Conservation (phyloP, 805 yeast species). For the Barnettozyma californica region DNA sequence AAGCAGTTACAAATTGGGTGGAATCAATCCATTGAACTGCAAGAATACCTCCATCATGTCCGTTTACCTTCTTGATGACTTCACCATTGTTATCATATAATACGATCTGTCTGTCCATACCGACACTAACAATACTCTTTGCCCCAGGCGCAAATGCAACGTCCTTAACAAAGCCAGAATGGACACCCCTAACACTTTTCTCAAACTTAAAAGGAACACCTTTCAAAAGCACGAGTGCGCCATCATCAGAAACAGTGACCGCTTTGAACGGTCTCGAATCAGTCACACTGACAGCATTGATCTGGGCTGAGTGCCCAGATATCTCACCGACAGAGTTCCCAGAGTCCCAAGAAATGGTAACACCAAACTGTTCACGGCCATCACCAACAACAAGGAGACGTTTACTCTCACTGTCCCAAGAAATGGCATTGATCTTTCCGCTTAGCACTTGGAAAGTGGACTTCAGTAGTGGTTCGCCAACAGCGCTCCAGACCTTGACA, state of each 20-base stretch:
- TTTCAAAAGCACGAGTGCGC: conserved; percentile 71
- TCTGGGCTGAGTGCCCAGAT: conserved; percentile 81
- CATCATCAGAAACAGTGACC: conserved; percentile 88
- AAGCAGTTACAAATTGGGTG: conserved; percentile 65
- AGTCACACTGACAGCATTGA: conserved; percentile 80
- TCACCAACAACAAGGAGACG: conserved; percentile 92
- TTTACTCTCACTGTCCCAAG: conserved; percentile 88
- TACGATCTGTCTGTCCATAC: conserved; percentile 73
- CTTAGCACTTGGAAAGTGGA: conserved; percentile 76
- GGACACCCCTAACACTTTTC: conserved; percentile 65
- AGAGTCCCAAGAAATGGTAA: conserved; percentile 86
- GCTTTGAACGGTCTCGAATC: conserved; percentile 86
- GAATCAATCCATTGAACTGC: conserved; percentile 65
- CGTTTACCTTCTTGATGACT: conserved; percentile 40
- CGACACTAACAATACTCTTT: conserved; percentile 66
- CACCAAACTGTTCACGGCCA: conserved; percentile 89
- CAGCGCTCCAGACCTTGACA: conserved; percentile 82
- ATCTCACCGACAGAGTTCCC: conserved; percentile 98
- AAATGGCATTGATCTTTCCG: conserved; percentile 76
- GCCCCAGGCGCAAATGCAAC: conserved; percentile 84
- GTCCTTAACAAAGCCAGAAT: conserved; percentile 73
- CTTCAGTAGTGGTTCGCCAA: conserved; percentile 50
- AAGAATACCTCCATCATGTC: conserved; percentile 78
- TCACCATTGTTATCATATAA: conserved; percentile 88
- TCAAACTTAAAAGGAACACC: conserved; percentile 95